Evolutionary conservation across 1,139 yeast species (phyloP).

Genomic region (Kluyveromyces marxianus): DNA sequence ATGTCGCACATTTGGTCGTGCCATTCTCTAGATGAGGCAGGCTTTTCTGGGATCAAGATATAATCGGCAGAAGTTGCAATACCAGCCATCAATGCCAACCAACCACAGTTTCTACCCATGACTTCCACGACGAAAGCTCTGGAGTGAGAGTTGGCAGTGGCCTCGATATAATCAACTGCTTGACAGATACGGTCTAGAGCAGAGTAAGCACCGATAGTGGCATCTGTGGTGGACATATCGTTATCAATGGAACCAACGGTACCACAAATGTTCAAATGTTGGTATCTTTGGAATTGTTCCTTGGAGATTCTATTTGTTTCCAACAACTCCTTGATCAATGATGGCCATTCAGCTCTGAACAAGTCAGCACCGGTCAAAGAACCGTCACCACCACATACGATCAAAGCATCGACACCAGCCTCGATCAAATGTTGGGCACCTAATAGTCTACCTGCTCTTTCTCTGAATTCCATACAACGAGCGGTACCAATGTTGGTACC

Average conservation of each 20-base stretch:
- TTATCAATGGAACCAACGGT: conserved; percentile 95
- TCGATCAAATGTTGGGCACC: conserved; percentile 81
- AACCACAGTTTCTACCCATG: conserved; percentile 99
- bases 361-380: conserved; percentile 95
- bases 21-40: conserved; percentile 65
- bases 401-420: conserved; percentile 88
- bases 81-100: conserved; percentile 97
- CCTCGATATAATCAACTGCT: conserved; percentile 91
- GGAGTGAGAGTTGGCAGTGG: conserved; percentile 94
- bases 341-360: conserved; percentile 92
- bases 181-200: conserved; percentile 90
- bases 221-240: conserved; percentile 94
- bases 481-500: conserved; percentile 98
- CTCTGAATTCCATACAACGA: conserved; percentile 77
- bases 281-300: conserved; percentile 52
- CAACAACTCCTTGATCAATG: conserved; percentile 63
- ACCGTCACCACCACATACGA: conserved; percentile 99
- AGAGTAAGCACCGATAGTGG: conserved; percentile 93
- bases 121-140: conserved; percentile 97
- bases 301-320: conserved; percentile 45
- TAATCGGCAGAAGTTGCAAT: conserved; percentile 93
- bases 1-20: conserved; percentile 64
- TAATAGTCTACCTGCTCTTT: conserved; percentile 70
- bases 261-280: conserved; percentile 83
- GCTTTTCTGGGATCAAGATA: conserved; percentile 88